A percentile compares a stretch with the other conserved stretches of the same genome.
These are phyloP conservation scores for Paecilomyces sp. DNA, from an alignment of 2,329 filamentous ascomycete species.

Conservation along the genomic window DNA sequence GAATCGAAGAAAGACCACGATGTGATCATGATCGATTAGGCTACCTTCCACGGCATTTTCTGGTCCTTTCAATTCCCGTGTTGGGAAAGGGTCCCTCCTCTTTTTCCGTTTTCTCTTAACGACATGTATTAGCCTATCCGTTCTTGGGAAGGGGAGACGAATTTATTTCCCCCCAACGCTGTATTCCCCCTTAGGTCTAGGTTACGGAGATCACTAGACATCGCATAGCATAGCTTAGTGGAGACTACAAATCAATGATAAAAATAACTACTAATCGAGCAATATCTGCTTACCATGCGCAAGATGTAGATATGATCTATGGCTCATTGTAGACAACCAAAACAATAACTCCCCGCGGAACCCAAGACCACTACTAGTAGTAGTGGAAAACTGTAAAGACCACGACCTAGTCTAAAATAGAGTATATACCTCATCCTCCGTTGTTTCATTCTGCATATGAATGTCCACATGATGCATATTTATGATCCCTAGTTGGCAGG, in stretches of 20 bases:
- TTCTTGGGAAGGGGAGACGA: neutral
- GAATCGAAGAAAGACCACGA: constrained; percentile 11
- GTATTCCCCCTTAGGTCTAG: neutral
- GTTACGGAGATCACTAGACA: neutral
- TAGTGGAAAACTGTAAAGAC: no score
- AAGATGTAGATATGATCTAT: neutral
- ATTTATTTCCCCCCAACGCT: neutral
- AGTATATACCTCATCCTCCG: neutral
- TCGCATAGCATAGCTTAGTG: neutral
- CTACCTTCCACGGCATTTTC: neutral
- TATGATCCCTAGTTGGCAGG: neutral
- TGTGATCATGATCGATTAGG: constrained; percentile 32
- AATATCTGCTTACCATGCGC: neutral
- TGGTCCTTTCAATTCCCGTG: neutral
- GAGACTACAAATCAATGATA: no score
- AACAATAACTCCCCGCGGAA: neutral
- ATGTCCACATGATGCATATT: neutral
- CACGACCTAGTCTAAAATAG: neutral
- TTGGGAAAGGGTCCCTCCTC: neutral
- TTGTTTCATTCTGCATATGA: neutral
- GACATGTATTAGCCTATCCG: neutral
- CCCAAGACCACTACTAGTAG: neutral
- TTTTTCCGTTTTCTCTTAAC: neutral
- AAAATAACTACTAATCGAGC: no score
- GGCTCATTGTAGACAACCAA: neutral